Evolutionary conservation across 2,329 filamentous ascomycete genomes (phyloP).

Genomic region (Epichloe brachyelytri): DNA sequence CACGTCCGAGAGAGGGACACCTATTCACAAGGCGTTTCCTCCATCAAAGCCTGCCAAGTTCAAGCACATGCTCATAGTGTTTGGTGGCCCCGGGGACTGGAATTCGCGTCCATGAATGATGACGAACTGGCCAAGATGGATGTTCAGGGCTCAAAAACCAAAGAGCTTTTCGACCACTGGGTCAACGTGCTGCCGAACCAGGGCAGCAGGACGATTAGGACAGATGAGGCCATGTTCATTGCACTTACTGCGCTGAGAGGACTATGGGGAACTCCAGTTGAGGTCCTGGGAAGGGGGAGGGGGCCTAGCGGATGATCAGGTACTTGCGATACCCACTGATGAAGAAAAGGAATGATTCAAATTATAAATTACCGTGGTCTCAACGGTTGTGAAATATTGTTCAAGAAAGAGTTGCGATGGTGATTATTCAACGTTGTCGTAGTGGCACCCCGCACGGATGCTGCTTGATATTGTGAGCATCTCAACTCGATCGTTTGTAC

Average conservation of each 20-base stretch:
- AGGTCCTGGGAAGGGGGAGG: background rate
- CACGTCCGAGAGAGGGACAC: constrained; percentile 62
- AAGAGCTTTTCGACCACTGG: constrained; percentile 72
- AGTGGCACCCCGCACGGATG: no score
- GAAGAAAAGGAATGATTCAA: background rate
- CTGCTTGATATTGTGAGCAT: background rate
- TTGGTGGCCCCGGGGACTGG: constrained; percentile 68
- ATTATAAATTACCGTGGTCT: background rate
- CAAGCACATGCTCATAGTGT: constrained; percentile 63
- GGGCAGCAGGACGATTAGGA: constrained; percentile 69
- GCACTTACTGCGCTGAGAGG: constrained; percentile 55
- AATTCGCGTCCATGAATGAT: constrained; percentile 57
- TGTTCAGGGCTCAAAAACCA: constrained; percentile 49
- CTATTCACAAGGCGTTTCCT: constrained; percentile 34
- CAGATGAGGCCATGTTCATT: constrained; percentile 72
- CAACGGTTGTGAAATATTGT: no score
- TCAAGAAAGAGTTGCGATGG: no score
- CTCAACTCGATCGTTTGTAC: background rate
- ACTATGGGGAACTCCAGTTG: constrained; percentile 35
- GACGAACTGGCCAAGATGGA: constrained; percentile 43
- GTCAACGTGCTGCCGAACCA: constrained; percentile 70
- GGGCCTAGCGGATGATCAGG: background rate
- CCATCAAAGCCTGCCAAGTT: constrained; percentile 34
- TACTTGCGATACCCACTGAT: constrained; percentile 4
- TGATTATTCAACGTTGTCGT: background rate